Conservation (phyloP, 148 eudicot species). For the Rhododendron henanense region DNA sequence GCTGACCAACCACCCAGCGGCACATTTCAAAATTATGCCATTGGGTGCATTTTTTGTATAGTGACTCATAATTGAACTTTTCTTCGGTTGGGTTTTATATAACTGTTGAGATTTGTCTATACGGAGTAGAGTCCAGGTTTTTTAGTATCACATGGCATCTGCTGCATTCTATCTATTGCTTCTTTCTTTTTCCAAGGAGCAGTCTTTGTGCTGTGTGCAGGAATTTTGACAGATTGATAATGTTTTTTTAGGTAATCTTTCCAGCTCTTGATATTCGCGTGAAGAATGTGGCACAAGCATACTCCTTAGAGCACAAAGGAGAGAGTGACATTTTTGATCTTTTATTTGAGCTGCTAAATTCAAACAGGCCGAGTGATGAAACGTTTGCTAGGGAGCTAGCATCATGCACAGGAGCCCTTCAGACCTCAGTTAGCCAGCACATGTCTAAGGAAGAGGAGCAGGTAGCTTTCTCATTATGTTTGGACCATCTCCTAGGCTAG, state of each 20-base stretch:
- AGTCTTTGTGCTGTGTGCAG: background rate
- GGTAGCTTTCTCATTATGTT: slow-evolving; percentile 28
- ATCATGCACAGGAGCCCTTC: slow-evolving; percentile 90
- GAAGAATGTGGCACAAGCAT: slow-evolving; percentile 94
- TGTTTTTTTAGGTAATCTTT: slow-evolving; percentile 68
- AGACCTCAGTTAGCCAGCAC: slow-evolving; percentile 93
- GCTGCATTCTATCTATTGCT: background rate
- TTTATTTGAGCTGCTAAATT: slow-evolving; percentile 62
- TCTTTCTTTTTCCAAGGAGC: slow-evolving; percentile 1
- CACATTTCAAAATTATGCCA: background rate
- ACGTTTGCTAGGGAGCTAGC: slow-evolving; percentile 82
- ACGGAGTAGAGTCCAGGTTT: background rate
- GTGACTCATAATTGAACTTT: background rate
- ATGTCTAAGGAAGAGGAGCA: slow-evolving; percentile 99
- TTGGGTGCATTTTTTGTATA: background rate
- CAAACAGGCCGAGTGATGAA: slow-evolving; percentile 58
- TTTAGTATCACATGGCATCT: background rate
- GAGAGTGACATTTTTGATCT: slow-evolving; percentile 90
- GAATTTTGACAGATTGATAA: background rate
- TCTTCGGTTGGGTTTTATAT: background rate
- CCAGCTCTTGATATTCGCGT: slow-evolving; percentile 98
- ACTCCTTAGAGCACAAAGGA: slow-evolving; percentile 96
- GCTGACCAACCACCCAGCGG: background rate
- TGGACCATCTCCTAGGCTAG: background rate
- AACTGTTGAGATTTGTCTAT: background rate